A percentile compares a stretch with the other conserved stretches of the same genome.
phyloP scores from a whole-genome alignment of 805 yeast species.

The Wickerhamomyces queroliae region DNA sequence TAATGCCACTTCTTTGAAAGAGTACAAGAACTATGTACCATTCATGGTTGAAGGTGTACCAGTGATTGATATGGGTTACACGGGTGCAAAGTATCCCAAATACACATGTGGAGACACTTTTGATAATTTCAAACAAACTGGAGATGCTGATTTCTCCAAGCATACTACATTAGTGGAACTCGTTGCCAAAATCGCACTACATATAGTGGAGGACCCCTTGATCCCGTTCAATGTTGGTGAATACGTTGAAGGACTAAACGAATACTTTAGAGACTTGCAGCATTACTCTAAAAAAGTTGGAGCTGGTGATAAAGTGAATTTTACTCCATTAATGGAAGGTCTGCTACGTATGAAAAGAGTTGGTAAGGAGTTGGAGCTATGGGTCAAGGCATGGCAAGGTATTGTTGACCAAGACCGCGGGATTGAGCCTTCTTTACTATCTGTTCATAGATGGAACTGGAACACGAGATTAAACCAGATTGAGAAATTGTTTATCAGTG shows the following conservation, averaged over 20 bases:
- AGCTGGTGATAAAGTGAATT: constrained; percentile 21
- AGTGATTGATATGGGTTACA: constrained; percentile 52
- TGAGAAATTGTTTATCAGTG: constrained; percentile 43
- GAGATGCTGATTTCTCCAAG: constrained; percentile 52
- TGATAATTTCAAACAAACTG: constrained; percentile 38
- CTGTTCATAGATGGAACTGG: constrained; percentile 76
- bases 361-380: constrained; percentile 44
- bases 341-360: constrained; percentile 34
- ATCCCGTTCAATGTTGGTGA: constrained; percentile 59
- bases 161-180: constrained; percentile 54
- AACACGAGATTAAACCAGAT: constrained; percentile 58
- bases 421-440: constrained; percentile 65
- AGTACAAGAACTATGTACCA: constrained; percentile 63
- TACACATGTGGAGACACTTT: constrained; percentile 63
- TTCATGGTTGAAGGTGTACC: constrained; percentile 65
- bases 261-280: constrained; percentile 42
- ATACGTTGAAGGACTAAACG: constrained; percentile 38
- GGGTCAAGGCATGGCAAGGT: constrained; percentile 61
- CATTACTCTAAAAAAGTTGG: constrained; percentile 25
- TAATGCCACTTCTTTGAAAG: constrained; percentile 24
- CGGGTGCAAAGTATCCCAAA: constrained; percentile 37
- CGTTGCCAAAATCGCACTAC: constrained; percentile 46
- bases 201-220: constrained; percentile 68
- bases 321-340: constrained; percentile 23
- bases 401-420: constrained; percentile 47